Evolutionary conservation across 2,329 filamentous ascomycete species (phyloP).

Genomic region (Fusarium transvaalense): DNA sequence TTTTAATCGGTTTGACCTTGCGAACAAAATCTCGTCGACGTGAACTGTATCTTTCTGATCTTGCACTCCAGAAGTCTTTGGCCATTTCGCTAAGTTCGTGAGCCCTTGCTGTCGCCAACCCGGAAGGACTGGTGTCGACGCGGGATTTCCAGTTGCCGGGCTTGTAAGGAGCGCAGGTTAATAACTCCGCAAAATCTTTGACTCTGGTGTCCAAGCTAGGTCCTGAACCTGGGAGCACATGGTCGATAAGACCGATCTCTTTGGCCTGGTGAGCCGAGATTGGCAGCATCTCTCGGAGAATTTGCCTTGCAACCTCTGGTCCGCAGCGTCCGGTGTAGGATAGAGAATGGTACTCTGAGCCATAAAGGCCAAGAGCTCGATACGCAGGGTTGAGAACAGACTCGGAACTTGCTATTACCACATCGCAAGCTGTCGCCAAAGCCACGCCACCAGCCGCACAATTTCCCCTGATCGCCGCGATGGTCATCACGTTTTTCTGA

Average conservation of each 20-base stretch:
- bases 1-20: constrained; percentile 4
- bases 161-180: background rate
- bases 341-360: constrained; percentile 35
- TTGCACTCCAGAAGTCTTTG: constrained; percentile 30
- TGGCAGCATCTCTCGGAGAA: constrained; percentile 14
- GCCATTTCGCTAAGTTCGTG: constrained; percentile 26
- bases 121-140: background rate
- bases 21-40: constrained; percentile 21
- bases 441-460: constrained; percentile 37
- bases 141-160: constrained; percentile 11
- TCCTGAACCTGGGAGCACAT: constrained; percentile 14
- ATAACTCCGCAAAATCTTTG: background rate
- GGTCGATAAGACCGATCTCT: constrained; percentile 12
- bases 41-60: constrained; percentile 12
- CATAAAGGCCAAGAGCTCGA: constrained; percentile 29
- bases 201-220: constrained; percentile 1
- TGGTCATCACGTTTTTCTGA: constrained; percentile 1
- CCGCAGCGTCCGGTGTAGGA: constrained; percentile 26
- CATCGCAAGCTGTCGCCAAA: constrained; percentile 30
- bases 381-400: constrained; percentile 37
- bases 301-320: background rate
- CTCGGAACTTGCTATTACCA: constrained; percentile 24
- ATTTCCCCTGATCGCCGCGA: constrained; percentile 31
- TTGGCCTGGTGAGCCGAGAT: constrained; percentile 15
- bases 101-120: background rate